Percentiles rank a stretch among this genome's conserved stretches.
Conservation (phyloP, 2,329 filamentous ascomycete genomes). For the Lecanicillium sp. region DNA sequence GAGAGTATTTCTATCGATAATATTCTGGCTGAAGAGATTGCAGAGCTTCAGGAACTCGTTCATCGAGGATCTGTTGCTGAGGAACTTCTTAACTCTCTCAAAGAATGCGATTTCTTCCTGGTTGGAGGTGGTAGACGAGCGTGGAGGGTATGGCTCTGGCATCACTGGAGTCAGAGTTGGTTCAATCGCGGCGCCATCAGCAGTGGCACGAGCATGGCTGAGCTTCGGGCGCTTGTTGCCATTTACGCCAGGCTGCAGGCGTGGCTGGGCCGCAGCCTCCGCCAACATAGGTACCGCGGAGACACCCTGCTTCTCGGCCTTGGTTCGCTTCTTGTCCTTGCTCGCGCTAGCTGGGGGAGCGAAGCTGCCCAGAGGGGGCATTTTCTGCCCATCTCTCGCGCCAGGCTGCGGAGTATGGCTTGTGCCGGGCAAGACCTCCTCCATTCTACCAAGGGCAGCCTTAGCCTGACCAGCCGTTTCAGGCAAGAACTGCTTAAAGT, state of each 20-base stretch:
- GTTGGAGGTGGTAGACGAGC: slow-evolving; percentile 62
- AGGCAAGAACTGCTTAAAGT: slow-evolving; percentile 97
- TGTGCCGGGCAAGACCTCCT: slow-evolving; percentile 43
- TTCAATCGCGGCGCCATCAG: slow-evolving; percentile 59
- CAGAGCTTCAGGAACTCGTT: slow-evolving; percentile 96
- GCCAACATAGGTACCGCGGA: slow-evolving; percentile 35
- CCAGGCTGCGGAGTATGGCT: slow-evolving; percentile 37
- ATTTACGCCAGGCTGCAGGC: slow-evolving; percentile 24
- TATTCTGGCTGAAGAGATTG: slow-evolving; percentile 87
- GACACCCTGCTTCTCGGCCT: slow-evolving; percentile 47
- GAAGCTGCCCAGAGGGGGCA: slow-evolving; percentile 94
- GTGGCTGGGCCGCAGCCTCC: slow-evolving; percentile 32
- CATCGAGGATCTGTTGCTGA: slow-evolving; percentile 85
- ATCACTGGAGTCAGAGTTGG: slow-evolving; percentile 83
- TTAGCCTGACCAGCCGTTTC: slow-evolving; percentile 62
- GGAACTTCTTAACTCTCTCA: slow-evolving; percentile 92
- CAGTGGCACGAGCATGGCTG: slow-evolving; percentile 55
- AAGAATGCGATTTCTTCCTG: slow-evolving; percentile 90
- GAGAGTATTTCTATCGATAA: slow-evolving; percentile 79
- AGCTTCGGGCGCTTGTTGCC: slow-evolving; percentile 65
- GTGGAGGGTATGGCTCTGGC: slow-evolving; percentile 78
- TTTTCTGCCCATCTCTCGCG: slow-evolving; percentile 58
- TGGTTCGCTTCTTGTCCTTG: slow-evolving; percentile 87
- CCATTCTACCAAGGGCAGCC: slow-evolving; percentile 48
- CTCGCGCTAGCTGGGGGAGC: slow-evolving; percentile 71